Base-by-base conservation (phyloP, 371 early-diverging fungal genomes). In the Mucor plumbeus region DNA sequence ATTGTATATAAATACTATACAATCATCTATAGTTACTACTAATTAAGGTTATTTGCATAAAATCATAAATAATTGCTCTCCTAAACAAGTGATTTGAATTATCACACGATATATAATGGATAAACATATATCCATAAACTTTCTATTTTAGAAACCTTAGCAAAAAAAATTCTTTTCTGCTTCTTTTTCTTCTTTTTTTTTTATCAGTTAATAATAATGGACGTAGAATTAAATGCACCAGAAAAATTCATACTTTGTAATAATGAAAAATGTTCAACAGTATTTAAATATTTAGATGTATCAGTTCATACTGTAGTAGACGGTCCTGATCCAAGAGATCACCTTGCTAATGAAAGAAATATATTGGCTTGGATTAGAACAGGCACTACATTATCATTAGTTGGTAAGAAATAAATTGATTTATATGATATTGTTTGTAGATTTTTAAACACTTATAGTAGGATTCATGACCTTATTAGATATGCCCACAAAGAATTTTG, bases 261-360 rank as follows among this genome's bases (percentile, higher is more conserved):
- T 47, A 63, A 78, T 40, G 70, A 75, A 38, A 67, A 76, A 38
- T 80, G 80, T 48, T 74, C 72, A 36, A 68, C 53, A 8, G 63
- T 64, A 40, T 80, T 75, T 61, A 80, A 77, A 39, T 75, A 71
- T 44, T 39, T 80, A 10, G 80, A 80, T 26, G 21, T 70, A 55
- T 71, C 72, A 17, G 70, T 80, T 5, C 80, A 80, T 55, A 75
- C 76, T 3, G 11, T 68, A 19, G 72, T 80, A 4, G 78, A 77
- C 41, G 80, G 80, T 6, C 80, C 80, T 59, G 80, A 80, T 67
- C 80, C 80, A 36, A 69, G 80, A 66, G 80, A 80, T 61, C 80
- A 80, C 58, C 72, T 77, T 69, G 76, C 80, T 10, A 79, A 80
- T 67, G 80, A 79, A 53, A 66, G 75, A 10, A 76, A 80, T 56